Base-by-base conservation (phyloP, 306 rosid species). In the Albizia julibrissin region DNA sequence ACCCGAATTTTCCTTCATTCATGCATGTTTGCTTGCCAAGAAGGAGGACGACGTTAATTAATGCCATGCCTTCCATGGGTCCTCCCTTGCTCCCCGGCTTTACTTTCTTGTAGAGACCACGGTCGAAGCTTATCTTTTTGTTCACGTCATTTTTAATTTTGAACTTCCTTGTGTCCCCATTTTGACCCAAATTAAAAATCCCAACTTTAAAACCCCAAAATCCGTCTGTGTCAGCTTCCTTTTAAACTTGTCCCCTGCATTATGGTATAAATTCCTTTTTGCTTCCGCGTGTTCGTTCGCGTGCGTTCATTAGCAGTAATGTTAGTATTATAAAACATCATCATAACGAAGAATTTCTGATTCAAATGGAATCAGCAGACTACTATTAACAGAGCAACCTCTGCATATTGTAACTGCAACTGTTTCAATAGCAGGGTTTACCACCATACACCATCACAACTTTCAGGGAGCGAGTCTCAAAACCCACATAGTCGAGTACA, bases 201-300 rank as follows among this genome's bases (percentile, higher is more conserved):
- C 61, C 61, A 19, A 78, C 68, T 77, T 72, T 74, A 70, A 74
- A 22, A 54, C 50, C 79, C 66, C 74, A 67, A 27, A 62, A 54
- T 72, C 44, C 3, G 22, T 18, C 22, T 1, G 8, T 50, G 72
- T 29, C 81, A 24, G 43, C 50, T 77, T 83, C 54, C 19, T 21
- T 39, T 50, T 74, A 54, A 79, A 39, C 26, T n/a, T 69, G 76
- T 43, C 71, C 67, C 72, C 42, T 14, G 56, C 75, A 42, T 9
- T 69, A 37, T 59, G 8, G 13, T 18, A 1, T 19, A 42, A 65
- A 3, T 46, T 50, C 59, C 47, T 16, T 59, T 70, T 19, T 31
- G 54, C n/a, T 62, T 83, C 52, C 76, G 86, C 82, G 79, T 88
- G 52, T 47, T 47, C 19, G 88, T 90, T 86, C 84, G 83, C 88